Base-by-base conservation (phyloP, 2,329 filamentous ascomycete genomes). In the Colletotrichum endophyticum region DNA sequence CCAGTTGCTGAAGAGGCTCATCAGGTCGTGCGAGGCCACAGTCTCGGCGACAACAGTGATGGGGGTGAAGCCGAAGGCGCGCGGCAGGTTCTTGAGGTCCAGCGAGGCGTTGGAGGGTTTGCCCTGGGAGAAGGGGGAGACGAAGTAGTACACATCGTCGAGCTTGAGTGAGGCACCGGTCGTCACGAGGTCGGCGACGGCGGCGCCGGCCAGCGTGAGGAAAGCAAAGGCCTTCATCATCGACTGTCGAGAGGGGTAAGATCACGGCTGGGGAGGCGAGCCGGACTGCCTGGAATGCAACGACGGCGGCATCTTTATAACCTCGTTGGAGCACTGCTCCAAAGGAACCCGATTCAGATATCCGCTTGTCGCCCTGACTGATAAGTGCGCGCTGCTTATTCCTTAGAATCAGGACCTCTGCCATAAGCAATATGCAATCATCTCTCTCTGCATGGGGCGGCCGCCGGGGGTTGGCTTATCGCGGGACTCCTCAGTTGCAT, bases 61-160 rank as follows among this genome's bases (percentile, higher is more conserved):
- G 6, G 84, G 83, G 13, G 79, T 79, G 78, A 86, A 84, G 69
- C 84, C 83, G 22, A 81, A 79, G 49, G 83, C 79, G 11, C 73
- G 73, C 8, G 81, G 79, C 3, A 84, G 76, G 3, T 73, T 70
- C 16, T 59, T 66, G 66, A 77, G 32, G n/a, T 66, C 62, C 36
- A 80, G 44, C 3, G 73, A 32, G 11, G 72, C 69, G 34, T 79
- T 75, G 16, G 73, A 57, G 53, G 82, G 71, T 19, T 81, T 81
- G 53, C 82, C 83, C 16, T 81, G 77, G 11, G 82, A 76, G 73
- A 79, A 84, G 27, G 84, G 84, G 3, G 84, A 84, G 70, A 85
- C 79, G 75, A 80, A 85, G 72, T 84, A 84, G 78, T 82, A 77
- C 27, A 84, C 73, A 61, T 81, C 77, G 67, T 83, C 79, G 39